Evolutionary conservation across 257 asterid genomes (phyloP).

Genomic region (Nemophila menziesii): DNA sequence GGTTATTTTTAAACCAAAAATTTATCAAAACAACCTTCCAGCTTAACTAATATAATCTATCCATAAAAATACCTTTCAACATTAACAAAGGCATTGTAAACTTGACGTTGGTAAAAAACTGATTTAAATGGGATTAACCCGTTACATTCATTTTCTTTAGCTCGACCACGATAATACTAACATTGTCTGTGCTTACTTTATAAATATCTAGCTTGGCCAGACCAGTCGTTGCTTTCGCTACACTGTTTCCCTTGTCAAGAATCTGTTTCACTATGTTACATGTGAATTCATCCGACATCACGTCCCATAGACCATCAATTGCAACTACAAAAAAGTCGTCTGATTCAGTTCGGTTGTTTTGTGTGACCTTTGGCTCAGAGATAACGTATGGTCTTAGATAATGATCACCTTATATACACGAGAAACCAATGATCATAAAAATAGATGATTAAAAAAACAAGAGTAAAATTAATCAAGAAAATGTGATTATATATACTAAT

Average conservation of each 20-base stretch:
- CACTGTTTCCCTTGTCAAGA: conserved; percentile 14
- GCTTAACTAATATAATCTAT: neutral
- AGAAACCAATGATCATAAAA: too few relatives aligned
- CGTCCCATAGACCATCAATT: conserved; percentile 58
- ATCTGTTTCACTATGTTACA: conserved; percentile 28
- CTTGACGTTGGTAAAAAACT: neutral
- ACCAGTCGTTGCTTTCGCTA: conserved; percentile 27
- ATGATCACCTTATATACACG: conserved; percentile 24
- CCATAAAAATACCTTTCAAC: neutral
- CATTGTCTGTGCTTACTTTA: conserved; percentile 48
- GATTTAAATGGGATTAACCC: neutral
- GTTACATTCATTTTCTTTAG: conserved; percentile 11
- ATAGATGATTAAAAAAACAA: too few relatives aligned
- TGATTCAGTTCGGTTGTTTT: conserved; percentile 19
- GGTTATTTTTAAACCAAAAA: neutral
- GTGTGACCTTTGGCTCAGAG: conserved; percentile 40
- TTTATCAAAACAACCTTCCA: neutral
- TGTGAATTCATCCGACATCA: conserved; percentile 29
- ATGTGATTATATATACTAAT: conserved; percentile 24
- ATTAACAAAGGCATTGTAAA: neutral
- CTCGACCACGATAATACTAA: conserved; percentile 40
- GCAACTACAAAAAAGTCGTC: conserved; percentile 49
- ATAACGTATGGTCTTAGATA: conserved; percentile 28
- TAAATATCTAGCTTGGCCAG: conserved; percentile 46
- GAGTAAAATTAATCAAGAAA: too few relatives aligned